These are phyloP conservation scores for Aspergillus flavus DNA, from an alignment of 2,329 filamentous ascomycete species.

Conservation along the genomic window DNA sequence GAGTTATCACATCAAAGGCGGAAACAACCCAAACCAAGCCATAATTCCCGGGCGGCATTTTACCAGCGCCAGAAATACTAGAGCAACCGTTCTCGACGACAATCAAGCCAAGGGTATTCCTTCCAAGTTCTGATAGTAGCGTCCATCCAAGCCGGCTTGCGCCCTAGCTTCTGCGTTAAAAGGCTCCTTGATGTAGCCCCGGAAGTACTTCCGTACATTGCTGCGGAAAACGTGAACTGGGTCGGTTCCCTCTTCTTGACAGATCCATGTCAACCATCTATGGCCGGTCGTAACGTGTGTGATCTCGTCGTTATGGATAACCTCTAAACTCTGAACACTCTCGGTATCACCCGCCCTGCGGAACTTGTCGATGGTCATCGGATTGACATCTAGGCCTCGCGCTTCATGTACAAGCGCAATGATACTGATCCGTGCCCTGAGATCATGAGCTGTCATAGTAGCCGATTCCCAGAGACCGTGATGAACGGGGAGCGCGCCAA, in stretches of 20 bases:
- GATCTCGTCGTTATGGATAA: conserved; percentile 54
- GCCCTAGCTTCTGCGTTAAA: conserved; percentile 49
- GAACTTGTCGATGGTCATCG: conserved; percentile 52
- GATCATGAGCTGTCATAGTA: conserved; percentile 45
- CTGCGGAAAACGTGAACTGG: conserved; percentile 49
- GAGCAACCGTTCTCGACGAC: not conserved
- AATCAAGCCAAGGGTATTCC: conserved; percentile 7
- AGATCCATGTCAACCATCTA: conserved; percentile 53
- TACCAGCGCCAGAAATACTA: not conserved
- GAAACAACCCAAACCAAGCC: not conserved
- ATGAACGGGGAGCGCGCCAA: conserved; percentile 50
- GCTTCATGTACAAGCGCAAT: conserved; percentile 54
- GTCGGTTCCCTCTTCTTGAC: conserved; percentile 48
- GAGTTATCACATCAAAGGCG: not conserved
- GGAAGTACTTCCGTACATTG: conserved; percentile 48
- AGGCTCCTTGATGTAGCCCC: conserved; percentile 46
- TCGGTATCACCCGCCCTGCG: conserved; percentile 44
- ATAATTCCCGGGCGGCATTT: not conserved
- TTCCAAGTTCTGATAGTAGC: conserved; percentile 43
- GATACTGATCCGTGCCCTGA: conserved; percentile 50
- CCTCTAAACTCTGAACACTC: conserved; percentile 45
- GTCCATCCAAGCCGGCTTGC: conserved; percentile 48
- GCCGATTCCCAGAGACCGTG: conserved; percentile 52
- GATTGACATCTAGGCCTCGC: conserved; percentile 51
- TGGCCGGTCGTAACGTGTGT: conserved; percentile 54